A percentile compares a stretch with the other conserved stretches of the same genome.
phyloP scores from a whole-genome alignment of 116 monocot species.

The Cymodocea nodosa region DNA sequence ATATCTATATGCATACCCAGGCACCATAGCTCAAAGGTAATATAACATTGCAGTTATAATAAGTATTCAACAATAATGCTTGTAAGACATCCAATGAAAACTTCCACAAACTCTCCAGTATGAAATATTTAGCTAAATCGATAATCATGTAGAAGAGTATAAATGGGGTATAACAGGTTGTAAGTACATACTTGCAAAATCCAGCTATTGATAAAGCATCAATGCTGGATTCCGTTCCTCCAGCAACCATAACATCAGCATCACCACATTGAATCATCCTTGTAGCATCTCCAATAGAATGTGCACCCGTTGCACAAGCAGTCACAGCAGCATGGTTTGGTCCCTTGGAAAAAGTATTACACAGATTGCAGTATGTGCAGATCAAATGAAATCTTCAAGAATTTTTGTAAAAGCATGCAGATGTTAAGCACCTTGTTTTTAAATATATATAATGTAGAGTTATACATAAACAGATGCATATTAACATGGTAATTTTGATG shows the following conservation, averaged over 20 bases:
- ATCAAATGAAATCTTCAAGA: too few relatives aligned
- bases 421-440: too few relatives aligned
- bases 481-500: too few relatives aligned
- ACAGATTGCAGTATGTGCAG: neutral
- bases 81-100: too few relatives aligned
- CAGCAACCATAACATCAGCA: conserved; percentile 97
- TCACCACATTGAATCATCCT: conserved; percentile 99
- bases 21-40: too few relatives aligned
- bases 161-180: neutral
- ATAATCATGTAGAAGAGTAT: neutral
- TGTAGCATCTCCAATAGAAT: conserved; percentile 95
- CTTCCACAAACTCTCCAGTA: too few relatives aligned
- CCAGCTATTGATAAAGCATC: conserved; percentile 95
- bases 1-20: too few relatives aligned
- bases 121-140: neutral
- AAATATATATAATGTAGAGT: too few relatives aligned
- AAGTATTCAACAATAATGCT: too few relatives aligned
- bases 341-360: conserved; percentile 29
- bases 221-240: conserved; percentile 89
- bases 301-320: conserved; percentile 97
- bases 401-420: too few relatives aligned
- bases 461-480: too few relatives aligned
- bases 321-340: conserved; percentile 97
- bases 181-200: conserved; percentile 57
- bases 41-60: too few relatives aligned